phyloP scores from a whole-genome alignment of 345 rosid genomes.

The Gossypium turneri region DNA sequence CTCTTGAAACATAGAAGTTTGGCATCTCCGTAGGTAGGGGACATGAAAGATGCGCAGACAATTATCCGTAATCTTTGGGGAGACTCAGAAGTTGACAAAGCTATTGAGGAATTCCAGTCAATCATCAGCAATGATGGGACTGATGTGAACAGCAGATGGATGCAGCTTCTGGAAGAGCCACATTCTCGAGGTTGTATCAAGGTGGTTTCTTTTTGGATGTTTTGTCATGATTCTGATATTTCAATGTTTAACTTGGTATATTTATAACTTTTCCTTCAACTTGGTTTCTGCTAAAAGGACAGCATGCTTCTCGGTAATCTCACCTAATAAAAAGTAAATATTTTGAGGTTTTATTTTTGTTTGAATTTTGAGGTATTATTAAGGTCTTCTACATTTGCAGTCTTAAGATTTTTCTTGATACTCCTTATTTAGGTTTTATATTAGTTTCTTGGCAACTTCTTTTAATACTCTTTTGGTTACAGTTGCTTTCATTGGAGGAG shows the following conservation, averaged over 20 bases:
- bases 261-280: neutral
- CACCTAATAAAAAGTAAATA: neutral
- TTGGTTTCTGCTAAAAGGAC: neutral
- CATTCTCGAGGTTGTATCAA: conserved; percentile 71
- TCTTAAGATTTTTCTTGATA: neutral
- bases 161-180: conserved; percentile 67
- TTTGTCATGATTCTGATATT: neutral
- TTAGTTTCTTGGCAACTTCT: conserved; percentile 2
- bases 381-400: neutral
- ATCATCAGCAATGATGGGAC: conserved; percentile 50
- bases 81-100: conserved; percentile 48
- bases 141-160: conserved; percentile 54
- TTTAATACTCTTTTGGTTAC: conserved; percentile 29
- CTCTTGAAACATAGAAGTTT: conserved; percentile 9
- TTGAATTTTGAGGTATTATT: neutral
- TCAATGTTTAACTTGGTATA: neutral
- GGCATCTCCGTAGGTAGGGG: conserved; percentile 44
- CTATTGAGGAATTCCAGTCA: conserved; percentile 54
- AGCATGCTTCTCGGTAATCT: neutral
- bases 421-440: neutral
- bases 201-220: conserved; percentile 33
- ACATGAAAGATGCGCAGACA: conserved; percentile 50
- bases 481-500: conserved; percentile 68
- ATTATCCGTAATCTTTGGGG: conserved; percentile 66
- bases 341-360: neutral